These are phyloP conservation scores for Nepenthes alata DNA, from an alignment of 179 eudicot genomes.

Conservation along the genomic window DNA sequence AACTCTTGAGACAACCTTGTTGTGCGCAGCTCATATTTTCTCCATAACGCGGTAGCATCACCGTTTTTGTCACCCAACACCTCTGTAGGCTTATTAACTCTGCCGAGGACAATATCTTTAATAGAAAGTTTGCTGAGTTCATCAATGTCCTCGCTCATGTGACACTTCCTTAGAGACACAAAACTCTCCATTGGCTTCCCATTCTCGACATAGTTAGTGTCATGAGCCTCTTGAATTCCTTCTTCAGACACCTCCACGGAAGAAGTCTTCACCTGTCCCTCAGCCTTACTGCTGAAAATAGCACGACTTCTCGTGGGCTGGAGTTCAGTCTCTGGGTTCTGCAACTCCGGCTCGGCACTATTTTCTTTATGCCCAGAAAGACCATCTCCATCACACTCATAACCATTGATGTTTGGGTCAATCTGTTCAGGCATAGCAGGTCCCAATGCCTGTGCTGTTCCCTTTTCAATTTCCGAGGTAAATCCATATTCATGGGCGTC, in stretches of 20 bases:
- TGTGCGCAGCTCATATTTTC: constrained; percentile 65
- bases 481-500: constrained; percentile 65
- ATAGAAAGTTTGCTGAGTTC: constrained; percentile 24
- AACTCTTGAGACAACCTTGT: constrained; percentile 89
- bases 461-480: constrained; percentile 62
- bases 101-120: constrained; percentile 29
- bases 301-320: constrained; percentile 22
- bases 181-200: constrained; percentile 37
- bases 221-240: constrained; percentile 18
- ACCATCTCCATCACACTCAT: constrained; percentile 37
- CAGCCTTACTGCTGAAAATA: constrained; percentile 22
- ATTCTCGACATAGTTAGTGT: constrained; percentile 11
- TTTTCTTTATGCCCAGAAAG: constrained; percentile 16
- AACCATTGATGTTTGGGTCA: constrained; percentile 35
- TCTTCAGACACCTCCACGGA: constrained; percentile 21
- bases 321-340: constrained; percentile 25
- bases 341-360: constrained; percentile 24
- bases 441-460: constrained; percentile 83
- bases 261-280: constrained; percentile 19
- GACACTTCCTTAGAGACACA: constrained; percentile 43
- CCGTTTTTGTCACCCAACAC: constrained; percentile 30
- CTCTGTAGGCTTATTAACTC: constrained; percentile 32
- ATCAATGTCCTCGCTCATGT: constrained; percentile 27
- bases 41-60: constrained; percentile 60
- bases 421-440: constrained; percentile 81